Evolutionary conservation across 331 rosid species (phyloP).

Genomic region (Telfairia occidentalis): DNA sequence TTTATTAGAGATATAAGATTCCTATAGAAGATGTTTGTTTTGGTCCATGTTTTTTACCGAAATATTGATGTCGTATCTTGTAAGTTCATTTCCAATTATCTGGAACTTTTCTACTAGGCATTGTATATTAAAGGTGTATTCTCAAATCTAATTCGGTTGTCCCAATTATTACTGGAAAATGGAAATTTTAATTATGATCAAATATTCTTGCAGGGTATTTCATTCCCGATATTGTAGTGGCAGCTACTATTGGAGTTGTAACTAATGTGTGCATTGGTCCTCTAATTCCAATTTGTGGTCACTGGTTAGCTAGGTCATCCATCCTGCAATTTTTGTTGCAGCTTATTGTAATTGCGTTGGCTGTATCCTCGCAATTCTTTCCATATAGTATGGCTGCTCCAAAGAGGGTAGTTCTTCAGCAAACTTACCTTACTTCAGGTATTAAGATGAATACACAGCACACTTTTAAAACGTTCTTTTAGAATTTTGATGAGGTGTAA

Average conservation of each 20-base stretch:
- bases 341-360: constrained; percentile 58
- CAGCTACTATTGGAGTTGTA: constrained; percentile 56
- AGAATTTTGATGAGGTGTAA: background rate
- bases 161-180: background rate
- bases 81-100: background rate
- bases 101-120: background rate
- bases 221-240: constrained; percentile 64
- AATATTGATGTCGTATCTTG: background rate
- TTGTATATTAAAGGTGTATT: background rate
- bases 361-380: constrained; percentile 86
- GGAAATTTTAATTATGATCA: background rate
- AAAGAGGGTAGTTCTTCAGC: constrained; percentile 78
- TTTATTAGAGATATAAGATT: background rate
- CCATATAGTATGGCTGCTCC: constrained; percentile 81
- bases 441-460: constrained; percentile 20
- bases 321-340: constrained; percentile 67
- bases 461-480: background rate
- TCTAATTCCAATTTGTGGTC: constrained; percentile 65
- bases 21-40: background rate
- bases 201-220: constrained; percentile 42
- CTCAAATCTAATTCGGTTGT: background rate
- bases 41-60: background rate
- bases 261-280: constrained; percentile 84
- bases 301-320: constrained; percentile 73
- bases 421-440: constrained; percentile 68